Percentiles rank a stretch among this genome's conserved stretches.
Evolutionary conservation across 495 filamentous ascomycete species (phyloP).

Genomic region (Daldinia concentrica): DNA sequence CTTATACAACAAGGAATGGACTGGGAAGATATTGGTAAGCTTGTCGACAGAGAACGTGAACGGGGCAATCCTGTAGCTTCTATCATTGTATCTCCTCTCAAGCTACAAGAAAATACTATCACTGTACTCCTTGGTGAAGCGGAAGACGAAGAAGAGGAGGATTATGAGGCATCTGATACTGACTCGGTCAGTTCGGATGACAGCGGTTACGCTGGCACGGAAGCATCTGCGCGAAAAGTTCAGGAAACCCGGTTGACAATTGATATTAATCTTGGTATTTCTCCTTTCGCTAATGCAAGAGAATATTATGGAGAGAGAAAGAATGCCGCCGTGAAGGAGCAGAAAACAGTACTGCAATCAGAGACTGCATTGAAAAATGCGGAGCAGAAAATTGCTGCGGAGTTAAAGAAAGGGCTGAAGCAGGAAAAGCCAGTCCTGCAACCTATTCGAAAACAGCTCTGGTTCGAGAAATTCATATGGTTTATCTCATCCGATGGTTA

Average conservation of each 20-base stretch:
- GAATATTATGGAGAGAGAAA: slow-evolving; percentile 93
- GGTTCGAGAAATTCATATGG: slow-evolving; percentile 97
- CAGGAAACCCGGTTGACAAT: slow-evolving; percentile 67
- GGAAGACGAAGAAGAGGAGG: slow-evolving; percentile 62
- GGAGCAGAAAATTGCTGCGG: slow-evolving; percentile 84
- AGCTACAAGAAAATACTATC: slow-evolving; percentile 86
- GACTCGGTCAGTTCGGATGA: slow-evolving; percentile 71
- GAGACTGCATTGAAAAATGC: slow-evolving; percentile 86
- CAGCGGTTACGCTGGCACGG: slow-evolving; percentile 59
- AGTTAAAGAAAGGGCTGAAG: slow-evolving; percentile 86
- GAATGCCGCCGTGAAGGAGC: slow-evolving; percentile 81
- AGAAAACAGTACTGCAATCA: slow-evolving; percentile 85
- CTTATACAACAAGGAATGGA: slow-evolving; percentile 94
- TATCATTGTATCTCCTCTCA: slow-evolving; percentile 87
- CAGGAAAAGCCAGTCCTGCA: slow-evolving; percentile 91
- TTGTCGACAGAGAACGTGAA: slow-evolving; percentile 86
- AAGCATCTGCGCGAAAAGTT: slow-evolving; percentile 50
- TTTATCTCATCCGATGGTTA: slow-evolving; percentile 98
- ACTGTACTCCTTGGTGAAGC: slow-evolving; percentile 81
- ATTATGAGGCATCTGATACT: slow-evolving; percentile 69
- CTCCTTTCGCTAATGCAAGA: slow-evolving; percentile 86
- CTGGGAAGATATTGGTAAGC: slow-evolving; percentile 86
- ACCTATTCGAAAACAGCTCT: slow-evolving; percentile 80
- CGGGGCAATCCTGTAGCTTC: slow-evolving; percentile 85
- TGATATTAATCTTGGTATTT: slow-evolving; percentile 84